Conservation (phyloP, 805 yeast species). For the Zygosaccharomyces lentus region DNA sequence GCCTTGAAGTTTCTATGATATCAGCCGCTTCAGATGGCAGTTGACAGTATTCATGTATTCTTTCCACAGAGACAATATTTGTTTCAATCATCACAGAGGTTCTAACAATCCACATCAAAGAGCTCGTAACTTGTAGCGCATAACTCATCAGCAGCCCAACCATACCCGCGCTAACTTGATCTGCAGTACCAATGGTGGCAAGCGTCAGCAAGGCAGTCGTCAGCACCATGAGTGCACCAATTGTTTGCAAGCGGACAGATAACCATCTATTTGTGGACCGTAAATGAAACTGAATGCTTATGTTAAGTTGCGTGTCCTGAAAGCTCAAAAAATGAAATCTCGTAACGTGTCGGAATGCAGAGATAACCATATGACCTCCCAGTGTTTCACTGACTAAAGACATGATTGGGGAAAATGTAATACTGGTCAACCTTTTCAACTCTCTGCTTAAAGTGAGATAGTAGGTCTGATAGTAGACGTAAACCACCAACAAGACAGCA, state of each 20-base stretch:
- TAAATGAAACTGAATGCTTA: conserved; percentile 45
- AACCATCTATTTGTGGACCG: conserved; percentile 64
- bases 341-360: conserved; percentile 65
- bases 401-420: conserved; percentile 70
- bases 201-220: conserved; percentile 47
- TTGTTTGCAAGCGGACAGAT: conserved; percentile 54
- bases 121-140: conserved; percentile 51
- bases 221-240: conserved; percentile 54
- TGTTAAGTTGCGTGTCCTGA: conserved; percentile 46
- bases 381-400: conserved; percentile 81
- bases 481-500: conserved; percentile 45
- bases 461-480: conserved; percentile 64
- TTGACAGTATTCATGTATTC: conserved; percentile 57
- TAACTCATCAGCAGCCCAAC: conserved; percentile 64
- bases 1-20: conserved; percentile 44
- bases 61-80: conserved; percentile 61
- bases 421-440: conserved; percentile 65
- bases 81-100: conserved; percentile 61
- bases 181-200: conserved; percentile 36
- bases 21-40: conserved; percentile 45
- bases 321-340: conserved; percentile 58
- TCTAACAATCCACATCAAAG: conserved; percentile 54
- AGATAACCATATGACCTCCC: conserved; percentile 70
- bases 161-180: conserved; percentile 52
- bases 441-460: conserved; percentile 73